phyloP scores from a whole-genome alignment of 2,329 filamentous ascomycete species.

The Keithomyces neogunnii region DNA sequence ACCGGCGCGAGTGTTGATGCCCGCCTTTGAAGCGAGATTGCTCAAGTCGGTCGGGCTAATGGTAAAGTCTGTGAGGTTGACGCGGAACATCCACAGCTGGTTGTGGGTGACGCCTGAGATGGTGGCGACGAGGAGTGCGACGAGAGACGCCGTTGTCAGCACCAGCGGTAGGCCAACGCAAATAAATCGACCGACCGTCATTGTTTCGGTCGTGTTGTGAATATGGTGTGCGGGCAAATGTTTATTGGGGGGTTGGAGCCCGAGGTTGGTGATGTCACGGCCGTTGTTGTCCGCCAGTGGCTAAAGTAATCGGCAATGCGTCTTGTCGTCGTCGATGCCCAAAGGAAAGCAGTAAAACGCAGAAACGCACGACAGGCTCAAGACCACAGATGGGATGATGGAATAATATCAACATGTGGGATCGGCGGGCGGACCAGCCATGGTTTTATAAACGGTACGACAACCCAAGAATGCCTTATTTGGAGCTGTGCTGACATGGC shows the following conservation, averaged over 20 bases:
- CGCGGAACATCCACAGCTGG: conserved; percentile 47
- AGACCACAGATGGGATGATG: background rate
- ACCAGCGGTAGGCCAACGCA: conserved; percentile 84
- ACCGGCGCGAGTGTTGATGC: conserved; percentile 13
- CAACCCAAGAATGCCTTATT: background rate
- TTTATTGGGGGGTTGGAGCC: background rate
- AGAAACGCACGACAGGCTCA: background rate
- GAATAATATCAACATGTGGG: background rate
- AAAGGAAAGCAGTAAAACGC: background rate
- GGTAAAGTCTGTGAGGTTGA: conserved; percentile 53
- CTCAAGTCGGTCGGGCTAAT: conserved; percentile 25
- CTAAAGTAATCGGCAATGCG: too few species aligned
- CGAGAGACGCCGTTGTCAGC: conserved; percentile 67
- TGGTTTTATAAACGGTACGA: background rate
- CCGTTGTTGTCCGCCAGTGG: too few species aligned
- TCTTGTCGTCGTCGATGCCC: too few species aligned
- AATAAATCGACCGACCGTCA: conserved; percentile 65
- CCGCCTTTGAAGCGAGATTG: conserved; percentile 22
- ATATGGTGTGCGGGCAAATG: background rate
- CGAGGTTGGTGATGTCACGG: background rate
- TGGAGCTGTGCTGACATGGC: background rate
- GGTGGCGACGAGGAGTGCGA: conserved; percentile 55
- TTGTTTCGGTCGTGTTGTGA: conserved; percentile 24
- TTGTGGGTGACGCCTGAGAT: conserved; percentile 49
- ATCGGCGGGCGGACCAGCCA: background rate